Evolutionary conservation across 768 basidiomycete species (phyloP).

Genomic region (Boletus edulis): DNA sequence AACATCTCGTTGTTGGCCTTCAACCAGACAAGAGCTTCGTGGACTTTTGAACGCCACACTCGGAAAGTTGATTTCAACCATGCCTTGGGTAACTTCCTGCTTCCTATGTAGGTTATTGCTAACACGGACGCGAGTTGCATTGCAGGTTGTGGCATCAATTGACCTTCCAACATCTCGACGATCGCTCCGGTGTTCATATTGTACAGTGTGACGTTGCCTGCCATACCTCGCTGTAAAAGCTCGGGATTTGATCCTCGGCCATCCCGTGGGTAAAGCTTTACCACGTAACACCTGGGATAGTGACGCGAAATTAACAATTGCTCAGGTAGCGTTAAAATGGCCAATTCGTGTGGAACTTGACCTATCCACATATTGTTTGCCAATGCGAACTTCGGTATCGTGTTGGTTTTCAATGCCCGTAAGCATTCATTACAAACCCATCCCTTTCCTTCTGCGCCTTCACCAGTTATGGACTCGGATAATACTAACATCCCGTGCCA

Average conservation of each 20-base stretch:
- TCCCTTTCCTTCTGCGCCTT: background rate
- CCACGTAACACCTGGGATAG: background rate
- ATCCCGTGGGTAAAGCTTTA: background rate
- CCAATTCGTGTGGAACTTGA: background rate
- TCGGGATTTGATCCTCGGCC: background rate
- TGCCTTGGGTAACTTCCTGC: no score
- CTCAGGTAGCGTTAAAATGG: background rate
- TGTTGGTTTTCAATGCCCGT: background rate
- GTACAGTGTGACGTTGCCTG: background rate
- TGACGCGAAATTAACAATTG: background rate
- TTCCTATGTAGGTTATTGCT: no score
- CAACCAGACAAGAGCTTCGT: no score
- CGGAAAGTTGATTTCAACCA: no score
- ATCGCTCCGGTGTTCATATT: background rate
- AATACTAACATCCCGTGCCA: no score
- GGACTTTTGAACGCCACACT: no score
- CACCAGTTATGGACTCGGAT: no score
- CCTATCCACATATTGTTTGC: background rate
- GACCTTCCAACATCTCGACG: background rate
- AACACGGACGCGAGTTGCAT: background rate
- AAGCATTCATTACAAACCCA: background rate
- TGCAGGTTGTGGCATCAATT: background rate
- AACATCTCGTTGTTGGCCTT: no score
- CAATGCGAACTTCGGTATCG: background rate
- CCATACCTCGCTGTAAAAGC: background rate